These are phyloP conservation scores for Danielozyma ontarioensis DNA, from an alignment of 805 yeast genomes.

Conservation along the genomic window DNA sequence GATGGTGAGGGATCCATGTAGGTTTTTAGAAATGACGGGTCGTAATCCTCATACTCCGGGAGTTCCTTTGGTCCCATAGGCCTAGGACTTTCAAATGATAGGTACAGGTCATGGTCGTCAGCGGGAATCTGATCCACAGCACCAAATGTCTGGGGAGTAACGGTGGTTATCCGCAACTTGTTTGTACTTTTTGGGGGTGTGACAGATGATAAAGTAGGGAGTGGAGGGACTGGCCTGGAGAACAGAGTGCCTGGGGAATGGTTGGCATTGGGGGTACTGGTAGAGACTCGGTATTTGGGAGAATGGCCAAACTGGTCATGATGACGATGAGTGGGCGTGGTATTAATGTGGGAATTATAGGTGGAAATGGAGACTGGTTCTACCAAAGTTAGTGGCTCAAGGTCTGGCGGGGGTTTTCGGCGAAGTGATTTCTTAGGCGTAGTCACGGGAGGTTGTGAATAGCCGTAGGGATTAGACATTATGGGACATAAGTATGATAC, in stretches of 20 bases:
- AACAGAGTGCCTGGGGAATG: constrained; percentile 1
- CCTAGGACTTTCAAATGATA: constrained; percentile 26
- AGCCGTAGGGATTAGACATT: no score
- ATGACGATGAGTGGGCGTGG: no score
- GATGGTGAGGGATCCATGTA: neutral
- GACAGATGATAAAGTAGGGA: neutral
- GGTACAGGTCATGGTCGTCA: constrained; percentile 16
- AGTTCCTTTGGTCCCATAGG: constrained; percentile 39
- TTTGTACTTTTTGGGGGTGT: neutral
- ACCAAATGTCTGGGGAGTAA: neutral
- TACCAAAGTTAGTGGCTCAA: neutral
- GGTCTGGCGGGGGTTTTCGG: constrained; percentile 23
- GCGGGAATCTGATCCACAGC: neutral
- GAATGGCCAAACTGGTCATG: neutral
- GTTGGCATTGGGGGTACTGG: constrained; percentile 1
- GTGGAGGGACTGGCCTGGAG: constrained; percentile 1
- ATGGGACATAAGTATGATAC: no score
- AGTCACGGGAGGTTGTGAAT: neutral
- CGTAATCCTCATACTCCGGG: constrained; percentile 23
- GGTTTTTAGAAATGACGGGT: neutral
- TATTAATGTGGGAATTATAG: no score
- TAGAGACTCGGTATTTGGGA: no score
- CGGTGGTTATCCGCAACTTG: neutral
- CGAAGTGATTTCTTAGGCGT: constrained; percentile 14
- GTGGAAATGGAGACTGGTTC: neutral